A percentile compares a stretch with the other conserved stretches of the same genome.
Evolutionary conservation across 139 green algal genomes (phyloP).

Genomic region (Parachlorella kessleri): DNA sequence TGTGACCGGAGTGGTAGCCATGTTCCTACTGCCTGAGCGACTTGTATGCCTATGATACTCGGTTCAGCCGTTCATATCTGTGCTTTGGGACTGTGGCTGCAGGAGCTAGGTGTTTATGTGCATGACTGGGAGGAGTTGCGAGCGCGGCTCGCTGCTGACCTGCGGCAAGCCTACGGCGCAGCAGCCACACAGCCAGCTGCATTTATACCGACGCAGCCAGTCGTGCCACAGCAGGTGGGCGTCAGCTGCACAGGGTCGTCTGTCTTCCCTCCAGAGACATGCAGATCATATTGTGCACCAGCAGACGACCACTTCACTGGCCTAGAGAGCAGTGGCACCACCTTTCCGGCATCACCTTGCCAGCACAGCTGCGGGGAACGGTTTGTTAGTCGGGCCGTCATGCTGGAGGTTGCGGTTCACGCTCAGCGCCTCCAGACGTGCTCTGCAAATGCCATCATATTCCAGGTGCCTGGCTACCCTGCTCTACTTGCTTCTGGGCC

Average conservation of each 20-base stretch:
- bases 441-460: neutral
- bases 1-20: neutral
- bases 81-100: no score
- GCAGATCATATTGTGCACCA: neutral
- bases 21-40: neutral
- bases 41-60: no score
- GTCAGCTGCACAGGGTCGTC: no score
- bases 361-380: no score
- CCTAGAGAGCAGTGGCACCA: no score
- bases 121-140: conserved; percentile 28
- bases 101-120: conserved; percentile 7
- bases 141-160: conserved; percentile 8
- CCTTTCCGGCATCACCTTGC: no score
- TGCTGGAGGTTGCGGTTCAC: no score
- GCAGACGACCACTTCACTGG: neutral
- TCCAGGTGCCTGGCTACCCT: neutral
- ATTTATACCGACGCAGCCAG: conserved; percentile 24
- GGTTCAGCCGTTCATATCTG: neutral
- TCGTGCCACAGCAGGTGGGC: neutral
- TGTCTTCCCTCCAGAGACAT: neutral
- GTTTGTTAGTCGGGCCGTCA: no score
- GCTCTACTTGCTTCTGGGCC: neutral
- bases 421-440: no score
- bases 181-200: conserved; percentile 11
- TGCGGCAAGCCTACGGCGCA: conserved; percentile 6